Evolutionary conservation across 352 stramenopile genomes (phyloP).

Genomic region (Pseudoperonospora humuli): DNA sequence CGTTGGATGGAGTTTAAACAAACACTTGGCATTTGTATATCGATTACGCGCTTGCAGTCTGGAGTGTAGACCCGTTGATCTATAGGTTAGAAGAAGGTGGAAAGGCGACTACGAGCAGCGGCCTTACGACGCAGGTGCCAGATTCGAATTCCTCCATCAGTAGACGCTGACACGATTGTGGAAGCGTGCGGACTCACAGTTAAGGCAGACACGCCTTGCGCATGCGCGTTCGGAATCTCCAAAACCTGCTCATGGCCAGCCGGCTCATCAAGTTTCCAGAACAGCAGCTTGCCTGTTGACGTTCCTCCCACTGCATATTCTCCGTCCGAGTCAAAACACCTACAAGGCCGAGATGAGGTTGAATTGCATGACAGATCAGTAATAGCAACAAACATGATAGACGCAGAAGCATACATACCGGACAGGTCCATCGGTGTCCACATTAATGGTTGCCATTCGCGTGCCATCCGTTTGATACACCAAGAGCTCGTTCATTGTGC

Average conservation of each 20-base stretch:
- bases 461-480: constrained; percentile 57
- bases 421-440: constrained; percentile 50
- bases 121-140: constrained; percentile 70
- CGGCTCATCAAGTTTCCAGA: constrained; percentile 80
- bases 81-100: constrained; percentile 44
- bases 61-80: not conserved
- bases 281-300: constrained; percentile 63
- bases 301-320: constrained; percentile 71
- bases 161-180: constrained; percentile 45
- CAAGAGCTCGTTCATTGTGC: constrained; percentile 57
- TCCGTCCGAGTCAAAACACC: constrained; percentile 72
- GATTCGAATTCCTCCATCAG: constrained; percentile 65
- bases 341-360: constrained; percentile 8
- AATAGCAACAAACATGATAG: not conserved
- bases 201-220: constrained; percentile 53
- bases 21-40: not conserved
- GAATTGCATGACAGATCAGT: not conserved
- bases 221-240: constrained; percentile 64
- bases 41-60: not conserved
- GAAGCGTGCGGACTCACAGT: constrained; percentile 52
- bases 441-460: constrained; percentile 46
- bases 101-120: constrained; percentile 35
- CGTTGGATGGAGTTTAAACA: not conserved
- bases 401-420: constrained; percentile 32
- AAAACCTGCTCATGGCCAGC: constrained; percentile 54